Conservation (phyloP, 495 filamentous ascomycete genomes). For the Lasiosphaeriaceae sp. region DNA sequence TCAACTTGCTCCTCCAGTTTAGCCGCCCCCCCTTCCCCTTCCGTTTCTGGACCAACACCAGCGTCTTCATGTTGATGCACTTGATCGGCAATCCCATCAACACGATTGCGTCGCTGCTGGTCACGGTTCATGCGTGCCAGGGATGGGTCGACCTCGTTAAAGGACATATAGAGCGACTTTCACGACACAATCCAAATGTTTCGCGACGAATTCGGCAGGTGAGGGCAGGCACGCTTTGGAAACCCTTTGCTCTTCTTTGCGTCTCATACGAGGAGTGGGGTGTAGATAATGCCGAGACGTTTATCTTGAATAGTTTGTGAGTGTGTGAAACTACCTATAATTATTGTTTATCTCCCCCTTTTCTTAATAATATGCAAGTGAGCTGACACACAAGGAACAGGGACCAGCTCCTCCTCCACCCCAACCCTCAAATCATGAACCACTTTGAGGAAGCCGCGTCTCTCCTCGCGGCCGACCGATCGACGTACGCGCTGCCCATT, state of each 20-base stretch:
- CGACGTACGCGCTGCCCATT: conserved; percentile 12
- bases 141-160: background rate
- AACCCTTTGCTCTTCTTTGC: background rate
- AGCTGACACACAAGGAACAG: too few species aligned
- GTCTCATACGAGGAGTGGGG: conserved; percentile 10
- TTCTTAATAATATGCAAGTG: too few species aligned
- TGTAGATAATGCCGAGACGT: background rate
- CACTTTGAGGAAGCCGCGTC: conserved; percentile 3
- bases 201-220: background rate
- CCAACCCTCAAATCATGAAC: background rate
- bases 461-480: conserved; percentile 9
- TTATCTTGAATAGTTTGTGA: conserved; percentile 1
- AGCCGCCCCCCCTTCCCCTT: conserved; percentile 9
- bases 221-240: conserved; percentile 4
- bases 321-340: too few species aligned
- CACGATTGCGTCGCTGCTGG: conserved; percentile 8
- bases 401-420: background rate
- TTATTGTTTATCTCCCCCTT: too few species aligned
- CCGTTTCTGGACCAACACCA: conserved; percentile 7
- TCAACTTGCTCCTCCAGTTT: conserved; percentile 11
- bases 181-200: background rate
- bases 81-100: conserved; percentile 9
- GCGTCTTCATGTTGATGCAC: conserved; percentile 6
- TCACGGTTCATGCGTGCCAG: conserved; percentile 2
- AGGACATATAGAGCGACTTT: background rate